Evolutionary conservation across 2,329 filamentous ascomycete species (phyloP), one percentile per base, ranked within the genome.

Genomic region (Penicillium psychrosexuale): DNA sequence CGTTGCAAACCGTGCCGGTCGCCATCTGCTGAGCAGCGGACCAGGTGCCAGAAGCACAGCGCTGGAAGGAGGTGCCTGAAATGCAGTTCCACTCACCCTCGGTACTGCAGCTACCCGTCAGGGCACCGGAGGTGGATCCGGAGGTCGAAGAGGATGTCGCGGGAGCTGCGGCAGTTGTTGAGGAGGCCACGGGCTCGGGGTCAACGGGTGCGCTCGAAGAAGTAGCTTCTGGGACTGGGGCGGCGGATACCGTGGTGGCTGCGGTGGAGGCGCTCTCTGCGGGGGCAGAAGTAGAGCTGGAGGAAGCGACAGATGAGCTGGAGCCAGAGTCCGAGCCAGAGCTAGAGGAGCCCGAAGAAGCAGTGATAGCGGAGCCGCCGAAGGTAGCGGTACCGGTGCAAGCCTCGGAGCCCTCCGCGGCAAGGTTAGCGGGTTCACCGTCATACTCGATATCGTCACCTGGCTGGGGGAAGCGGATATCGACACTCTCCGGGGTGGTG

Each of bases 401-500:
- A 59, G 60, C 67, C 42, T 61, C 63, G 57, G 45, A 60, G 30
- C 71, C 69, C 13, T 57, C 59, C 3, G 66, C 42, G 33, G 69
- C 61, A 12, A 79, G 72, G 37, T 73, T 66, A 42, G 72, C 66
- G 0, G 70, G 49, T 24, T 75, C 66, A 39, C 78, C 78, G 55
- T 79, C 74, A 11, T 72, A 73, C 52, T 86, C 80, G 4, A 84
- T 77, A 2, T 78, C 81, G 0, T 77, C 58, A 46, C 90, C 90
- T 0, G 89, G 82, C 61, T 88, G 76, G 8, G 88, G 86, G 77
- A 87, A 93, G n/a, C 77, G 69, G 58, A 88, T 78, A 62, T 91
- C 84, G 3, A 75, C 68, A 15, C 69, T 67, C 37, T 85, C 81
- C 0, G 63, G 66, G 12, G 84, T 88, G 0, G 47, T 67, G 73